Evolutionary conservation across 1,284 basidiomycete genomes (phyloP).

Genomic region (Schizophyllum amplum): DNA sequence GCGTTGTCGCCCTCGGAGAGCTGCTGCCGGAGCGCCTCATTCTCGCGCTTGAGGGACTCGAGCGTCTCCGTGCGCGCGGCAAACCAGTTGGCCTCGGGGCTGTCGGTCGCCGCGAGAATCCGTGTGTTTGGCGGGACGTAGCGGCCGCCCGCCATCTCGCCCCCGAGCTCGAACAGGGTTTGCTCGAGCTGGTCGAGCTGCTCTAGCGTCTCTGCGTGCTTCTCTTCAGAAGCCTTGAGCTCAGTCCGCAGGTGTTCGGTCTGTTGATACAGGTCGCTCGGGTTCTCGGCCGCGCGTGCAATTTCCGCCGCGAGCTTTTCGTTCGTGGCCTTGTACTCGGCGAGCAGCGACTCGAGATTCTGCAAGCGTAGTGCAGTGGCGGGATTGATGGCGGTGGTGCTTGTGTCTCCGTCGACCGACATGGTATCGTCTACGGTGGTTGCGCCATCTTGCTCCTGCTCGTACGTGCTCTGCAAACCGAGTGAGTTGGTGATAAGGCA

Average conservation of each 20-base stretch:
- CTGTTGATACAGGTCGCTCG: background rate
- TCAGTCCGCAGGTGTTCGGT: background rate
- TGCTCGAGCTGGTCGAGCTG: conserved; percentile 44
- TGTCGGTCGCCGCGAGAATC: conserved; percentile 62
- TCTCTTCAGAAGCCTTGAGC: background rate
- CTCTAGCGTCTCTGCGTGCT: conserved; percentile 37
- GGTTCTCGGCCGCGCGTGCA: background rate
- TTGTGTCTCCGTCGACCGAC: conserved; percentile 21
- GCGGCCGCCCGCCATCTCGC: conserved; percentile 68
- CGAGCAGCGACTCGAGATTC: conserved; percentile 50
- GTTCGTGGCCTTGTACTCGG: conserved; percentile 45
- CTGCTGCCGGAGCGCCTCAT: conserved; percentile 56
- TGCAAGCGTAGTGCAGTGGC: conserved; percentile 33
- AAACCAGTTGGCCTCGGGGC: conserved; percentile 69
- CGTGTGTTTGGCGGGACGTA: conserved; percentile 68
- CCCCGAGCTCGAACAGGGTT: conserved; percentile 64
- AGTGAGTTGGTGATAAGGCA: conserved; percentile 2
- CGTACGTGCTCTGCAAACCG: conserved; percentile 45
- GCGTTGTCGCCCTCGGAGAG: conserved; percentile 37
- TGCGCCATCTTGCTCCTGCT: conserved; percentile 37
- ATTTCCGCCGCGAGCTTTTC: conserved; percentile 4
- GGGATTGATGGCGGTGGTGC: conserved; percentile 10
- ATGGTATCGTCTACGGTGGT: conserved; percentile 12
- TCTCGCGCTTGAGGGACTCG: conserved; percentile 68
- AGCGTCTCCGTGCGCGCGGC: conserved; percentile 61